Evolutionary conservation across 2,329 filamentous ascomycete genomes (phyloP).

Genomic region (Colletotrichum truncatum): DNA sequence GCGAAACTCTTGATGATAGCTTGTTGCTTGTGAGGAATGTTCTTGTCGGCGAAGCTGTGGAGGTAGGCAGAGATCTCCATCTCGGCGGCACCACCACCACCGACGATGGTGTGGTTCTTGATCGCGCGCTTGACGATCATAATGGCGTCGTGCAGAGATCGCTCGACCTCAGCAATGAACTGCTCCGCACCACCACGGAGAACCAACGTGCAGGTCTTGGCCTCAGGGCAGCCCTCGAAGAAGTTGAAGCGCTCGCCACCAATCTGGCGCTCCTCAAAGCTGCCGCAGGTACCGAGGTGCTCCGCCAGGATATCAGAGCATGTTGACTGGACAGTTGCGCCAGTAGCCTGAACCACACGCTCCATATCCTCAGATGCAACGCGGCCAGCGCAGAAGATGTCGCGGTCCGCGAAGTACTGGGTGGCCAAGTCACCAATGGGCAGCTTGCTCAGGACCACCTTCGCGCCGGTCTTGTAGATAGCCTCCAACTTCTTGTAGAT

Average conservation of each 20-base stretch:
- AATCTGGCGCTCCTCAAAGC: conserved; percentile 96
- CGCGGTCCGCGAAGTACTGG: conserved; percentile 96
- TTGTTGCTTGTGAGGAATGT: conserved; percentile 94
- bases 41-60: conserved; percentile 90
- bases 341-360: conserved; percentile 93
- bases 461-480: conserved; percentile 90
- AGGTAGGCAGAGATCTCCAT: conserved; percentile 98
- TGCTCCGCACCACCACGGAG: conserved; percentile 97
- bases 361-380: conserved; percentile 94
- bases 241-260: conserved; percentile 98
- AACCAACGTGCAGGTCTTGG: conserved; percentile 96
- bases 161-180: conserved; percentile 98
- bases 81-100: conserved; percentile 92
- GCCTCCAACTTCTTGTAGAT: conserved; percentile 99
- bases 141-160: conserved; percentile 97
- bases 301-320: conserved; percentile 92
- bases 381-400: conserved; percentile 97
- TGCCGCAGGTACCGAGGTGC: conserved; percentile 90
- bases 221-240: conserved; percentile 94
- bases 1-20: conserved; percentile 97
- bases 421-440: conserved; percentile 98
- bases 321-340: conserved; percentile 91
- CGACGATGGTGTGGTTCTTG: conserved; percentile 93
- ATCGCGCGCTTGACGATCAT: conserved; percentile 99
- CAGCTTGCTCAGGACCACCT: conserved; percentile 96